Evolutionary conservation across 768 basidiomycete species (phyloP).

Genomic region (Panus rudis): DNA sequence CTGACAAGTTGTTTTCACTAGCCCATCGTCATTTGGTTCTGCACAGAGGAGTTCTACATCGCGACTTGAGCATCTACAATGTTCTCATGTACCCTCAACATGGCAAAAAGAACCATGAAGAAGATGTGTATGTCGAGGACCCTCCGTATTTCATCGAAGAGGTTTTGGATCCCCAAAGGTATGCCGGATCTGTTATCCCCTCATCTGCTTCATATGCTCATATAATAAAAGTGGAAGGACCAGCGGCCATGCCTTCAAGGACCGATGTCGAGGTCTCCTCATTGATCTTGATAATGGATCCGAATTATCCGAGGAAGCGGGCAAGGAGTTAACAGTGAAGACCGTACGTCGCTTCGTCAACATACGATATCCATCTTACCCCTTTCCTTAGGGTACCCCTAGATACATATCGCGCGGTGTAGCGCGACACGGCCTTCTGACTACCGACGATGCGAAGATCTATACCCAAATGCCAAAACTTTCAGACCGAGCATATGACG

Average conservation of each 20-base stretch:
- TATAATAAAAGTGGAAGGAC: too few species aligned
- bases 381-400: neutral
- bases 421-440: neutral
- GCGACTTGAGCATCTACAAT: constrained; percentile 11
- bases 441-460: too few species aligned
- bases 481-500: neutral
- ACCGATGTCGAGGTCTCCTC: neutral
- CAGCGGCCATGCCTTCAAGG: too few species aligned
- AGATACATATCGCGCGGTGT: constrained; percentile 7
- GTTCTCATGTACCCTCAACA: constrained; percentile 11
- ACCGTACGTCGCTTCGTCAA: neutral
- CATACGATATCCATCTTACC: neutral
- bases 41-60: constrained; percentile 3
- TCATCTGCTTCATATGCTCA: too few species aligned
- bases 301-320: neutral
- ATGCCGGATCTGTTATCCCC: too few species aligned
- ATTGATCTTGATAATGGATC: constrained; percentile 9
- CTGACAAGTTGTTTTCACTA: too few species aligned
- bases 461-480: constrained; percentile 6
- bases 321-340: neutral
- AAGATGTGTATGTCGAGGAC: neutral
- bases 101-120: neutral
- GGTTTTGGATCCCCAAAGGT: too few species aligned
- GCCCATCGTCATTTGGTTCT: constrained; percentile 5
- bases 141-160: constrained; percentile 6